phyloP scores from a whole-genome alignment of 768 basidiomycete species.

The Chalciporus piperatus region DNA sequence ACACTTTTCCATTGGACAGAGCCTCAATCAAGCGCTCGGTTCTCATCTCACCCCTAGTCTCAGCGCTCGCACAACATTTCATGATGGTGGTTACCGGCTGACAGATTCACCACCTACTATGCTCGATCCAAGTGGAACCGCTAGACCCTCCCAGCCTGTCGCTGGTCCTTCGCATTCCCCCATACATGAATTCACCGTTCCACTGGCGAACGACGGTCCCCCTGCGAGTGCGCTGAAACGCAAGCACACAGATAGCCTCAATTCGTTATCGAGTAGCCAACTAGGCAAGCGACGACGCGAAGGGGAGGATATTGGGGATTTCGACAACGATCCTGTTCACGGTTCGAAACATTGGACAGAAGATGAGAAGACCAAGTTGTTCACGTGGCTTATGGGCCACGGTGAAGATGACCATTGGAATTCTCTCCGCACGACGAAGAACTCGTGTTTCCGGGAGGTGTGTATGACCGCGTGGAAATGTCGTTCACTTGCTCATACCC shows the following conservation, averaged over 20 bases:
- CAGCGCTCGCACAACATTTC: constrained; percentile 31
- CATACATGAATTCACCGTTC: constrained; percentile 32
- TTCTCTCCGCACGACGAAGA: constrained; percentile 73
- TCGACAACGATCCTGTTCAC: constrained; percentile 39
- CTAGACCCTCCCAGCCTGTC: constrained; percentile 27
- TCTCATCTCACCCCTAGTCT: constrained; percentile 44
- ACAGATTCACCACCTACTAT: constrained; percentile 33
- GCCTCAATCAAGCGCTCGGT: constrained; percentile 60
- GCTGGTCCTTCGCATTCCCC: constrained; percentile 31
- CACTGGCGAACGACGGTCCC: constrained; percentile 27
- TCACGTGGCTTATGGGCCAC: constrained; percentile 73
- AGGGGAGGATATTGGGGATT: constrained; percentile 26
- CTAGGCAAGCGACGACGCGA: constrained; percentile 32
- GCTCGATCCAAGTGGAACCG: constrained; percentile 24
- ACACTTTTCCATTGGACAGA: constrained; percentile 32
- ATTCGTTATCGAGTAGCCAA: constrained; percentile 19
- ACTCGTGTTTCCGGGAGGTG: constrained; percentile 79
- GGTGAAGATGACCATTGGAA: constrained; percentile 78
- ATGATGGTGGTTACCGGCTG: constrained; percentile 28
- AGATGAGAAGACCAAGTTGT: constrained; percentile 75
- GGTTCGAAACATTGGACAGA: constrained; percentile 86
- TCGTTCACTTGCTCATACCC: constrained; percentile 1
- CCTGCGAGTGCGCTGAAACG: constrained; percentile 33
- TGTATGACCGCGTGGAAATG: constrained; percentile 2
- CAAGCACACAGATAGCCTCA: constrained; percentile 44